These are phyloP conservation scores for Aspergillus pseudoviridinutans DNA, from an alignment of 2,329 filamentous ascomycete genomes.

Conservation along the genomic window DNA sequence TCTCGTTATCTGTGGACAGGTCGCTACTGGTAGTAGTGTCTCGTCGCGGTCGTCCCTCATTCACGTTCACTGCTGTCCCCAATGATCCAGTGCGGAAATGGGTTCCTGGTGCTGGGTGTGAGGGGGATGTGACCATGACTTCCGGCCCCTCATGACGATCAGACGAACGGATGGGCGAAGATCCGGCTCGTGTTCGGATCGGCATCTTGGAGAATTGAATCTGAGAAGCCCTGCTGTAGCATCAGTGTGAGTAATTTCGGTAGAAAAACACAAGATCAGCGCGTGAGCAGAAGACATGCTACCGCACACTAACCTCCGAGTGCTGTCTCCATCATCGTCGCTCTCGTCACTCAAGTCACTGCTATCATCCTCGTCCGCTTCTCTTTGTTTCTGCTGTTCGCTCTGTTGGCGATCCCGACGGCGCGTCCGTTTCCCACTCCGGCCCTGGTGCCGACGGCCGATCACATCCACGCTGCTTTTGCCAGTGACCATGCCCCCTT, in stretches of 20 bases:
- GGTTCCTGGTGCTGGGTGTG: constrained; percentile 44
- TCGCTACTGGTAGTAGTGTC: constrained; percentile 65
- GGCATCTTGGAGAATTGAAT: constrained; percentile 98
- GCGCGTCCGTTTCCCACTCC: constrained; percentile 28
- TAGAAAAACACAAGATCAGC: background rate
- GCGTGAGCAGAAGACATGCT: background rate
- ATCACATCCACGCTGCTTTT: constrained; percentile 54
- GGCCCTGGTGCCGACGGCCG: constrained; percentile 40
- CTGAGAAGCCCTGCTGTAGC: constrained; percentile 61
- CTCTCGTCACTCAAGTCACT: constrained; percentile 64
- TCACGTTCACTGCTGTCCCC: constrained; percentile 51
- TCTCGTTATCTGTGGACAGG: constrained; percentile 62
- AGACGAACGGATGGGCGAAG: constrained; percentile 69
- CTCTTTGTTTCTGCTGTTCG: constrained; percentile 50
- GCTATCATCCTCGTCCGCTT: constrained; percentile 61
- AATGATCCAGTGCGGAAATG: constrained; percentile 54
- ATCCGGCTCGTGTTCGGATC: constrained; percentile 76
- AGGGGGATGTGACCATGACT: constrained; percentile 54
- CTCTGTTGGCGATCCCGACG: constrained; percentile 41
- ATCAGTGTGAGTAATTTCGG: constrained; percentile 15
- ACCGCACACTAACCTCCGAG: constrained; percentile 27
- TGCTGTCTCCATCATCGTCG: constrained; percentile 55
- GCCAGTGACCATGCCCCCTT: constrained; percentile 61
- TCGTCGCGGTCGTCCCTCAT: constrained; percentile 50
- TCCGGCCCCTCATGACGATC: constrained; percentile 44